Evolutionary conservation across 2,329 filamentous ascomycete genomes (phyloP).

Genomic region (Lojkania enalia): DNA sequence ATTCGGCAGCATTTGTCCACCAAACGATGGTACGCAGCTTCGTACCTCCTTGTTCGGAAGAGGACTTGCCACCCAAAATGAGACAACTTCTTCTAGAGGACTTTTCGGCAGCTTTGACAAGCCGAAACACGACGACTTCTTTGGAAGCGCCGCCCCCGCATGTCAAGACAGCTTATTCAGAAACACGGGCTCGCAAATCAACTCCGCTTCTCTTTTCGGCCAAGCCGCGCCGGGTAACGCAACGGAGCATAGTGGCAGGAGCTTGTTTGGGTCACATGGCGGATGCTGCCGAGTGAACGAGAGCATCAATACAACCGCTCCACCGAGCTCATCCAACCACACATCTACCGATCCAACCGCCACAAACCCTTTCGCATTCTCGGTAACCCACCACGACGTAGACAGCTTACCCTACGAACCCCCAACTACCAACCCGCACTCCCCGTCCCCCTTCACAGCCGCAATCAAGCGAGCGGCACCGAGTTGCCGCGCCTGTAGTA

Average conservation of each 20-base stretch:
- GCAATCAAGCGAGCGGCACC: too few species aligned
- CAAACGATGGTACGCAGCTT: neutral
- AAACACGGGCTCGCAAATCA: neutral
- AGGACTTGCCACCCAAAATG: neutral
- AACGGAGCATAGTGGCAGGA: too few species aligned
- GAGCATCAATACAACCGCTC: neutral
- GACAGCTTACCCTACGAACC: too few species aligned
- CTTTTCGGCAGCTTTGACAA: constrained; percentile 1
- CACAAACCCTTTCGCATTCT: neutral
- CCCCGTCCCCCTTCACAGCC: too few species aligned
- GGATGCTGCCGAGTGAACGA: too few species aligned
- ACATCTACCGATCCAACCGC: neutral
- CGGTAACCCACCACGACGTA: neutral
- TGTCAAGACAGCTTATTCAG: neutral
- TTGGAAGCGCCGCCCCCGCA: neutral
- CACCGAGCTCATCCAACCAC: neutral
- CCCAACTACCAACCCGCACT: too few species aligned
- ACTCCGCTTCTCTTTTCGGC: constrained; percentile 1
- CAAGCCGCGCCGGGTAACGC: too few species aligned
- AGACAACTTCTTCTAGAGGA: neutral
- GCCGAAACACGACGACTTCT: neutral
- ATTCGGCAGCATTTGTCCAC: neutral
- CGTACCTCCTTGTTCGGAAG: neutral
- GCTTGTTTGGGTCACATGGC: too few species aligned
- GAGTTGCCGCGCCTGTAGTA: neutral